These are phyloP conservation scores for Tillandsia leiboldiana DNA, from an alignment of 176 grass and related monocot species.

Conservation along the genomic window DNA sequence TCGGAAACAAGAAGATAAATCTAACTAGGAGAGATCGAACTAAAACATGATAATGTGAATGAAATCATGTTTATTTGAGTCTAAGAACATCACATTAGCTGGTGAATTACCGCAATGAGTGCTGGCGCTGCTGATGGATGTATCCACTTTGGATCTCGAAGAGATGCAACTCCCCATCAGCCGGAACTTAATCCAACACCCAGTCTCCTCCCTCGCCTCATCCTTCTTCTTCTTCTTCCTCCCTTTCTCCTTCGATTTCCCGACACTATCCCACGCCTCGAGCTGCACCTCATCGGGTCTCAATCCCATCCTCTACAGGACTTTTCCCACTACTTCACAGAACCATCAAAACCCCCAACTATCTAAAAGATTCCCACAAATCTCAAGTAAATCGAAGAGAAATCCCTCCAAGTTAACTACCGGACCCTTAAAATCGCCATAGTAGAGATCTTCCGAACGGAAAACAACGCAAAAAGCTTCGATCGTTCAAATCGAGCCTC, in stretches of 20 bases:
- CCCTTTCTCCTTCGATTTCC: constrained; percentile 19
- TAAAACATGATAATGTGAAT: neutral
- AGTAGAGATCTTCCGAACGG: neutral
- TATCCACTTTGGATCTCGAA: constrained; percentile 77
- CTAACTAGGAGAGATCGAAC: neutral
- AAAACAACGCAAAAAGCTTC: neutral
- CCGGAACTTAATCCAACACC: constrained; percentile 85
- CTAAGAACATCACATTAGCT: neutral
- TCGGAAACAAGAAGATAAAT: neutral
- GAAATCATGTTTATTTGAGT: neutral
- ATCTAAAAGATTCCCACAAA: constrained; percentile 10
- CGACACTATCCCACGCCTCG: constrained; percentile 22
- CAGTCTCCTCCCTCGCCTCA: constrained; percentile 25
- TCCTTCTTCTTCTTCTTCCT: constrained; percentile 24
- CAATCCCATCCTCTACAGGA: constrained; percentile 40
- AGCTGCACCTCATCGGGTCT: constrained; percentile 25
- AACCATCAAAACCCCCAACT: constrained; percentile 13
- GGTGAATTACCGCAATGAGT: constrained; percentile 22
- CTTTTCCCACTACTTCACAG: constrained; percentile 18
- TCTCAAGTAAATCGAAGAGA: neutral
- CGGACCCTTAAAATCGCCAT: neutral
- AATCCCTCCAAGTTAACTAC: neutral
- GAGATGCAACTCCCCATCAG: constrained; percentile 64
- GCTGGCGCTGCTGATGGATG: constrained; percentile 48
- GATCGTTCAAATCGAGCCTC: neutral